Percentiles rank a stretch among this genome's conserved stretches.
Conservation (phyloP, 371 early-diverging fungal species). For the Mortierella sp. region DNA sequence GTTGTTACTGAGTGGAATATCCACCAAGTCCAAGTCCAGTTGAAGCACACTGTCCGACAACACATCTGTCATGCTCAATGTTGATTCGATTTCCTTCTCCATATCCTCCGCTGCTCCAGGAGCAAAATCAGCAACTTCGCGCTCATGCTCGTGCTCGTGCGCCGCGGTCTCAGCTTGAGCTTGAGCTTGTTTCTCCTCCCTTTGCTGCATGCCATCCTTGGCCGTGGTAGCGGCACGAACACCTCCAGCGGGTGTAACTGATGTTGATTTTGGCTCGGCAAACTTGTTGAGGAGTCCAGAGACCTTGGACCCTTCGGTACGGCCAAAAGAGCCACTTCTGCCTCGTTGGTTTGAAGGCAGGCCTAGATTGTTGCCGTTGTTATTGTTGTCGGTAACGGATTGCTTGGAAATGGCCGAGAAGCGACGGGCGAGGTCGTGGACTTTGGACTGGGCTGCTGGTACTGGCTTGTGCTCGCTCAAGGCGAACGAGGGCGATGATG, state of each 20-base stretch:
- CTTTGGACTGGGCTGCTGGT: constrained; percentile 27
- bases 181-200: not conserved
- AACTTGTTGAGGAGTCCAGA: constrained; percentile 17
- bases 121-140: too few species aligned
- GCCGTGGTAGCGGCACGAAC: not conserved
- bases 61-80: not conserved
- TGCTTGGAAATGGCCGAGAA: constrained; percentile 42
- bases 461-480: constrained; percentile 35
- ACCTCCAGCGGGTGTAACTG: not conserved
- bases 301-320: constrained; percentile 29
- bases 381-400: not conserved
- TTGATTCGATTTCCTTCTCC: constrained; percentile 2
- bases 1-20: not conserved
- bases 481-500: constrained; percentile 7
- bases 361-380: not conserved
- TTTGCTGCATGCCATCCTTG: not conserved
- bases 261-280: constrained; percentile 16
- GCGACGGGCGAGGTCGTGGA: constrained; percentile 38
- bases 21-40: constrained; percentile 8
- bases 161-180: not conserved
- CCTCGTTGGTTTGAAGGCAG: constrained; percentile 10
- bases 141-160: not conserved
- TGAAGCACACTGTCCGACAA: not conserved
- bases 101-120: not conserved
- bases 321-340: constrained; percentile 27